Conservation (phyloP, 2,329 filamentous ascomycete species). For the Alternaria sp. region DNA sequence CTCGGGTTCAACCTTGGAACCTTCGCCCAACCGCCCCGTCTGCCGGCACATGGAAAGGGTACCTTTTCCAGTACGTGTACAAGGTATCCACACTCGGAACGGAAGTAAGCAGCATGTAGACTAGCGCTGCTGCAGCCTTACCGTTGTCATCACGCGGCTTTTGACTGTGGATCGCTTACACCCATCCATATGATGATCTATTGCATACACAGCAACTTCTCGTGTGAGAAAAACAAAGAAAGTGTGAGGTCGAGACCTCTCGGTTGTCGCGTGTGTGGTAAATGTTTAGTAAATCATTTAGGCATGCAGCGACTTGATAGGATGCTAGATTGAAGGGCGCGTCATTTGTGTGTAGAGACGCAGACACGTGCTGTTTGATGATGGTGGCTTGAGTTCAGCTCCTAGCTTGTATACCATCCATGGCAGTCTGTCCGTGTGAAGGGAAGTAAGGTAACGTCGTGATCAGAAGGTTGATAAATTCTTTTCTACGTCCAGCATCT, state of each 20-base stretch:
- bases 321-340: no score
- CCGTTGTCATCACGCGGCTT: slow-evolving; percentile 2
- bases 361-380: background rate
- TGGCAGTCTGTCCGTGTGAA: background rate
- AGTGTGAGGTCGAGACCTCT: background rate
- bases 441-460: background rate
- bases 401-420: background rate
- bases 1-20: background rate
- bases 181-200: background rate
- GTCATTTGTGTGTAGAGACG: background rate
- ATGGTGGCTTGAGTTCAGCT: background rate
- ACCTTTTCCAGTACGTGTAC: background rate
- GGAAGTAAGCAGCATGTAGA: background rate
- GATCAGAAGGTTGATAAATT: background rate
- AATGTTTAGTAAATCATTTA: background rate
- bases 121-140: slow-evolving; percentile 8
- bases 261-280: background rate
- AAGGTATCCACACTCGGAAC: background rate
- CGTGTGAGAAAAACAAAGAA: background rate
- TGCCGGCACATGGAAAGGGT: background rate
- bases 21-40: background rate
- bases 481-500: background rate
- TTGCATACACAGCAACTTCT: background rate
- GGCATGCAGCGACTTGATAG: no score
- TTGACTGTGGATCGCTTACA: background rate